A percentile compares a stretch with the other conserved stretches of the same genome.
Evolutionary conservation across 805 yeast species (phyloP).

Genomic region (Kluyveromyces starmeri): DNA sequence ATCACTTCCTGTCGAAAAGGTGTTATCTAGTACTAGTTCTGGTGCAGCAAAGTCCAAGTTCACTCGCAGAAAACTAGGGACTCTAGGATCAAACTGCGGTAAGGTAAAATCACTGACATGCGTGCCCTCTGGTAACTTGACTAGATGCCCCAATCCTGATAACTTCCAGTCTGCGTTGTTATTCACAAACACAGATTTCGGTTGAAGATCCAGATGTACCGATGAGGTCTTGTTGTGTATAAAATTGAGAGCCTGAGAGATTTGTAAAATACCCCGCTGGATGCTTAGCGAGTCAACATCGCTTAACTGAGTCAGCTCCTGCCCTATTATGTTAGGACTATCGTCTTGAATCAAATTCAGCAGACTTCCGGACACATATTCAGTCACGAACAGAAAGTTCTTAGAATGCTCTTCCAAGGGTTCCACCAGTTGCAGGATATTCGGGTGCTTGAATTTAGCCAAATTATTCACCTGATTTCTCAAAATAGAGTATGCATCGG

Average conservation of each 20-base stretch:
- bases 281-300: constrained; percentile 49
- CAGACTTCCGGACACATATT: constrained; percentile 56
- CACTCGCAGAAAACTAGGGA: constrained; percentile 63
- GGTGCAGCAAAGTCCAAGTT: constrained; percentile 78
- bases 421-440: constrained; percentile 72
- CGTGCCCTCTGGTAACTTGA: constrained; percentile 39
- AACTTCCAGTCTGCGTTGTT: constrained; percentile 92
- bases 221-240: constrained; percentile 68
- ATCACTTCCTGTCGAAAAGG: constrained; percentile 62
- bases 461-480: constrained; percentile 60
- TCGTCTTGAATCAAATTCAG: constrained; percentile 32
- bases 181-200: constrained; percentile 66
- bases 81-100: constrained; percentile 65
- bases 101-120: constrained; percentile 51
- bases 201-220: constrained; percentile 72
- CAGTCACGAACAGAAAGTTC: constrained; percentile 76
- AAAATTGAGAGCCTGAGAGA: constrained; percentile 71
- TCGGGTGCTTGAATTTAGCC: constrained; percentile 83
- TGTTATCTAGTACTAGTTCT: constrained; percentile 60
- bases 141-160: constrained; percentile 56
- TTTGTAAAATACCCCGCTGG: constrained; percentile 74
- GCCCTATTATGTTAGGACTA: constrained; percentile 12
- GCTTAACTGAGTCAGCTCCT: constrained; percentile 9
- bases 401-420: constrained; percentile 81
- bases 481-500: constrained; percentile 60